Evolutionary conservation across 768 basidiomycete genomes (phyloP).

Genomic region (Serendipita sp.): DNA sequence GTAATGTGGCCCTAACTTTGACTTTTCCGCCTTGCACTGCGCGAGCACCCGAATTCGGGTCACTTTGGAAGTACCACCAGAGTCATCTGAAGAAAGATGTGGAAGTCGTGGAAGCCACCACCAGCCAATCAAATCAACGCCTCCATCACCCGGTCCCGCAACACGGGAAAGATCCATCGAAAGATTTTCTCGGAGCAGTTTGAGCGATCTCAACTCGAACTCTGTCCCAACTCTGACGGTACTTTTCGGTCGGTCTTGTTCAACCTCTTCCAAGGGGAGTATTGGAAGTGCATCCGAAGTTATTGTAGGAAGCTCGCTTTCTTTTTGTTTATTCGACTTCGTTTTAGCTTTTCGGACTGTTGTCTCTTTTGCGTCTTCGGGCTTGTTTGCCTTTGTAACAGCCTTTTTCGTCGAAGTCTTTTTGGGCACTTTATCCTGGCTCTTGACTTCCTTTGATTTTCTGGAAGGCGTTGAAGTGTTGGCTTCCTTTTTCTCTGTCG

Average conservation of each 20-base stretch:
- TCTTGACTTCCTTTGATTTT: no score
- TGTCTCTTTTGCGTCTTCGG: no score
- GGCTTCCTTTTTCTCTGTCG: no score
- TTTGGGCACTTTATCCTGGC: no score
- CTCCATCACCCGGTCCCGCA: slow-evolving; percentile 38
- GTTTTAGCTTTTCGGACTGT: neutral
- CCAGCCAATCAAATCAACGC: slow-evolving; percentile 79
- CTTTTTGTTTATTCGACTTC: neutral
- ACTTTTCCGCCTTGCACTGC: slow-evolving; percentile 86
- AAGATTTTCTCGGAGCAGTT: neutral
- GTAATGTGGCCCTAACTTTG: slow-evolving; percentile 59
- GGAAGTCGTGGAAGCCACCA: slow-evolving; percentile 57
- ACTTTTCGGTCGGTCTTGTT: neutral
- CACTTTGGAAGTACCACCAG: neutral
- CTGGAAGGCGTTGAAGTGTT: no score
- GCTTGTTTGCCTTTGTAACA: no score
- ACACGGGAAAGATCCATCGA: neutral
- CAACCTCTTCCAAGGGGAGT: neutral
- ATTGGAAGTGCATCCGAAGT: neutral
- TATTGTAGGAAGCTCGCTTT: neutral
- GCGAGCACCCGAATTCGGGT: slow-evolving; percentile 52
- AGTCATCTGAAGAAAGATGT: neutral
- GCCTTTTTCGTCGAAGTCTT: no score
- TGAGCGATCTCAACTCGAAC: neutral
- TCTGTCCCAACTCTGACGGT: neutral